These are phyloP conservation scores for Ophiostoma quercus DNA, from an alignment of 2,329 filamentous ascomycete species.

Conservation along the genomic window DNA sequence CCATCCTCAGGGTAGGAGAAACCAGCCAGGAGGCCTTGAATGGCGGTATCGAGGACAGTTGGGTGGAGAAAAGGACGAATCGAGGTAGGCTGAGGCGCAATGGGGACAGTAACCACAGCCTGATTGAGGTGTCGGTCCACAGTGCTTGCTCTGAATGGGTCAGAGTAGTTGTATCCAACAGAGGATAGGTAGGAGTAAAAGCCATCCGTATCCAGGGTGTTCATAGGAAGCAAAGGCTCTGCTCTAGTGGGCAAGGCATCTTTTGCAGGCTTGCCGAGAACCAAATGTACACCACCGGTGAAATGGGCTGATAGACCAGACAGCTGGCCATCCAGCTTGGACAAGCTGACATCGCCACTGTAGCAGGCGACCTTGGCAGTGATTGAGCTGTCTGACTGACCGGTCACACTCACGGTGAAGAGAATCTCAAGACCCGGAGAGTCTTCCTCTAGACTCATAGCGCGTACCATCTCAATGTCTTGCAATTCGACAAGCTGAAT, in stretches of 20 bases:
- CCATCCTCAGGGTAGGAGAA: background rate
- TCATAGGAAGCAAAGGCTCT: background rate
- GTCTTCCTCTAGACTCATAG: background rate
- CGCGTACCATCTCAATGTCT: background rate
- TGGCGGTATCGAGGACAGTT: background rate
- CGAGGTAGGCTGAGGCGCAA: background rate
- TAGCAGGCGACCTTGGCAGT: background rate
- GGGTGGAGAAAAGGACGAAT: background rate
- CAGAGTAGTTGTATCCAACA: background rate
- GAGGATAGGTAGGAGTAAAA: background rate
- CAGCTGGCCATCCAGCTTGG: background rate
- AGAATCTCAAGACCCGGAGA: background rate
- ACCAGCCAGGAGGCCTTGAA: background rate
- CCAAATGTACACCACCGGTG: background rate
- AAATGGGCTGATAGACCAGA: background rate
- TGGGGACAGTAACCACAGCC: background rate
- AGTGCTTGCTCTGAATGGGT: background rate
- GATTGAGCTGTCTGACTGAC: background rate
- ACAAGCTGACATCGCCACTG: background rate
- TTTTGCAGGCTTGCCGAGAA: background rate
- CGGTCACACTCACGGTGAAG: background rate
- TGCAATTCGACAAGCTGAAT: background rate
- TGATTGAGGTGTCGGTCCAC: background rate
- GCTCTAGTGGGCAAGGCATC: background rate
- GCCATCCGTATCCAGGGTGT: background rate